Percentiles rank a stretch among this genome's conserved stretches.
Evolutionary conservation across 2,329 filamentous ascomycete genomes (phyloP).

Genomic region (Xylaria hypoxylon): DNA sequence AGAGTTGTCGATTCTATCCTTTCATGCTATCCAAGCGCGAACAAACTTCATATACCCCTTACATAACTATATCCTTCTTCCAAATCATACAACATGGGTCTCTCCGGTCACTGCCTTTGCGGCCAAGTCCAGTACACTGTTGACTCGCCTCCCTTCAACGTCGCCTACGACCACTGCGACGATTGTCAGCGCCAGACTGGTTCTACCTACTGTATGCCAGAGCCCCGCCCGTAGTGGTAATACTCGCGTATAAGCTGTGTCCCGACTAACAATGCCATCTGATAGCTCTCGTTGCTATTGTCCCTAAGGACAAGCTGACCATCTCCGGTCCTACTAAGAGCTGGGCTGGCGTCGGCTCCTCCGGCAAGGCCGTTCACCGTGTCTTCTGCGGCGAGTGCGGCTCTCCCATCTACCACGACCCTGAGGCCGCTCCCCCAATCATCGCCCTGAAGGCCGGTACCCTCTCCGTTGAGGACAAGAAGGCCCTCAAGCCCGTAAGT

Average conservation of each 20-base stretch:
- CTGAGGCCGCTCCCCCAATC: constrained; percentile 75
- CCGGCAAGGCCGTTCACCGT: constrained; percentile 73
- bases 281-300: constrained; percentile 72
- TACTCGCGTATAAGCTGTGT: not conserved
- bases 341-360: constrained; percentile 69
- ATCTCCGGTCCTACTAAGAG: constrained; percentile 74
- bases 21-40: constrained; percentile 11
- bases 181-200: constrained; percentile 78
- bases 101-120: constrained; percentile 78
- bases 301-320: constrained; percentile 73
- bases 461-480: constrained; percentile 72
- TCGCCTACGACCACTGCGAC: constrained; percentile 78
- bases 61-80: constrained; percentile 11
- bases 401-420: constrained; percentile 76
- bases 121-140: constrained; percentile 77
- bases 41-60: constrained; percentile 23
- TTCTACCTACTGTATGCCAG: constrained; percentile 72
- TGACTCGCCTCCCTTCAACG: constrained; percentile 51
- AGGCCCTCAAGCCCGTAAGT: constrained; percentile 72
- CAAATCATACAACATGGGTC: constrained; percentile 64
- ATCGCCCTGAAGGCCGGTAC: constrained; percentile 77
- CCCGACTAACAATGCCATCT: constrained; percentile 32
- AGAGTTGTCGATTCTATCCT: constrained; percentile 2
- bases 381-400: constrained; percentile 78
- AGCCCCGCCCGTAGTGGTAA: not conserved